Conservation (phyloP, 345 rosid genomes). For the Brassica carinata region DNA sequence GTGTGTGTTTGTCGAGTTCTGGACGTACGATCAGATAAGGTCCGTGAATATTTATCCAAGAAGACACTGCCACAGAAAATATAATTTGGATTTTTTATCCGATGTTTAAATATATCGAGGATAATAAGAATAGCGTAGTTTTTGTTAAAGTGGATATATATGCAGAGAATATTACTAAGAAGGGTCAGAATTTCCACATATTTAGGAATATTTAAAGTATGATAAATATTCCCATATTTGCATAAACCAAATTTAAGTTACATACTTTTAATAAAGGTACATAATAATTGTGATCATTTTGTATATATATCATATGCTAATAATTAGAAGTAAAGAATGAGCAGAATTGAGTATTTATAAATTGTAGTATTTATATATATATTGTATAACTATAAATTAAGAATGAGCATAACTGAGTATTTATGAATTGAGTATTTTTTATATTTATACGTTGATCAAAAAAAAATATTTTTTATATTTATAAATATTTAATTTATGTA, state of each 20-base stretch:
- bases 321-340: background rate
- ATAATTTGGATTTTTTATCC: background rate
- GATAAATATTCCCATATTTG: background rate
- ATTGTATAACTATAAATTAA: no score
- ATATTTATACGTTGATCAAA: no score
- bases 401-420: no score
- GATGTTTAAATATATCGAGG: background rate
- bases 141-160: conserved; percentile 5
- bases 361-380: no score
- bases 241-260: background rate
- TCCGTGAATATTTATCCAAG: conserved; percentile 30
- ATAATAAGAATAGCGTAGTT: conserved; percentile 1
- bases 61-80: conserved; percentile 30
- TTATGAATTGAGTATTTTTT: no score
- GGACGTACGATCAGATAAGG: conserved; percentile 23
- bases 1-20: conserved; percentile 32
- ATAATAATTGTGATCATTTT: background rate
- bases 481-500: no score
- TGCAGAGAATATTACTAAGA: background rate
- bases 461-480: no score
- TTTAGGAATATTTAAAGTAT: background rate
- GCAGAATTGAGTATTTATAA: background rate
- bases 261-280: background rate
- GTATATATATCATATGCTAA: background rate
- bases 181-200: background rate